These are phyloP conservation scores for Grammothele lineata DNA, from an alignment of 768 basidiomycete genomes.

Conservation along the genomic window DNA sequence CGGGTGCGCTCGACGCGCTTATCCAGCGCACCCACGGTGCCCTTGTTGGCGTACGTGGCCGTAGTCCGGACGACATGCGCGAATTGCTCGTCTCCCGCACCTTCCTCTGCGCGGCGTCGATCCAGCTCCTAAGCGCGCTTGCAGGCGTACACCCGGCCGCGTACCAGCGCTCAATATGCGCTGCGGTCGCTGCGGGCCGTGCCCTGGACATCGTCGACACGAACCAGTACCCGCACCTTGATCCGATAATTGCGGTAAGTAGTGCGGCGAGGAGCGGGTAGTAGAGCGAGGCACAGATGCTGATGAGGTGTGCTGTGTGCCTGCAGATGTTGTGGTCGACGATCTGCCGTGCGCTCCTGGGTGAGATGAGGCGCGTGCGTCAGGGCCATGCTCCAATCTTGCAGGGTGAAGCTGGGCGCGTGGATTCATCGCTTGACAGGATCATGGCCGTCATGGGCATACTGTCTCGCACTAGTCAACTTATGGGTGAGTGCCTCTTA, in stretches of 20 bases:
- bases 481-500: slow-evolving; percentile 26
- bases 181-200: slow-evolving; percentile 16
- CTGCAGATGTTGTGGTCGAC: slow-evolving; percentile 20
- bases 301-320: too few relatives aligned
- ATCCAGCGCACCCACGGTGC: slow-evolving; percentile 15
- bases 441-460: slow-evolving; percentile 18
- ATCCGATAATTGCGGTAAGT: slow-evolving; percentile 26
- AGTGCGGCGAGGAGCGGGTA: too few relatives aligned
- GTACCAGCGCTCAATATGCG: slow-evolving; percentile 15
- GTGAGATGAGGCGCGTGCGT: slow-evolving; percentile 15
- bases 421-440: slow-evolving; percentile 15
- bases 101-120: slow-evolving; percentile 19
- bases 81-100: slow-evolving; percentile 20
- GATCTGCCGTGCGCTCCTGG: slow-evolving; percentile 18
- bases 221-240: slow-evolving; percentile 14
- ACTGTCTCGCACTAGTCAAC: slow-evolving; percentile 13
- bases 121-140: slow-evolving; percentile 24
- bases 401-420: slow-evolving; percentile 9
- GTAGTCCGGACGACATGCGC: slow-evolving; percentile 11
- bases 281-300: too few relatives aligned
- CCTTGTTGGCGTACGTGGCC: slow-evolving; percentile 5
- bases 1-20: slow-evolving; percentile 16
- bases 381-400: background rate
- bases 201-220: slow-evolving; percentile 15
- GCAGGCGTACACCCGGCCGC: slow-evolving; percentile 11